Evolutionary conservation across 495 filamentous ascomycete species (phyloP).

Genomic region (Penicillium atrosanguineum): DNA sequence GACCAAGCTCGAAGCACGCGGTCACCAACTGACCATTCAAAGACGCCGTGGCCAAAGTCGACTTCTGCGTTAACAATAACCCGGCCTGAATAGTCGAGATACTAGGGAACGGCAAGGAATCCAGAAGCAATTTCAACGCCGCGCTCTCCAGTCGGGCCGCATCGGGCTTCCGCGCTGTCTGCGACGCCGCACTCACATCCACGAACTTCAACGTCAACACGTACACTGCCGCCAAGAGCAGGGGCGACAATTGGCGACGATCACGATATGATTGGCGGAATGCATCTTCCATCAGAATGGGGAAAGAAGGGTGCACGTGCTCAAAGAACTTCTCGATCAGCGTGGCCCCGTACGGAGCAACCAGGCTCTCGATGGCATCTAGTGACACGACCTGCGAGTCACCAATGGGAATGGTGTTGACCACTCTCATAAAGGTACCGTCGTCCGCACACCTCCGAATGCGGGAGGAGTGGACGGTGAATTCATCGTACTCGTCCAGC

Average conservation of each 20-base stretch:
- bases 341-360: constrained; percentile 75
- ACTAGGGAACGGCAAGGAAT: constrained; percentile 79
- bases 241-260: constrained; percentile 74
- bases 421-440: constrained; percentile 76
- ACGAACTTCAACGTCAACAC: constrained; percentile 90
- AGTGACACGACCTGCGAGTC: constrained; percentile 57
- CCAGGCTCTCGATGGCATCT: constrained; percentile 77
- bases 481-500: constrained; percentile 42
- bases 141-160: constrained; percentile 71
- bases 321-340: constrained; percentile 86
- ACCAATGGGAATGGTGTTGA: constrained; percentile 33
- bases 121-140: constrained; percentile 67
- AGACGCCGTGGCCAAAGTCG: constrained; percentile 80
- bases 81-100: constrained; percentile 94
- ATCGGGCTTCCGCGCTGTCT: constrained; percentile 66
- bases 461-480: constrained; percentile 36
- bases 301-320: constrained; percentile 85
- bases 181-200: constrained; percentile 66
- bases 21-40: constrained; percentile 74
- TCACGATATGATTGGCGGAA: constrained; percentile 85
- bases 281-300: constrained; percentile 81
- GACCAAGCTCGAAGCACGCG: constrained; percentile 54
- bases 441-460: constrained; percentile 76
- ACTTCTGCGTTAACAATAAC: constrained; percentile 81
- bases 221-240: constrained; percentile 85